A percentile compares a stretch with the other conserved stretches of the same genome.
Conservation (phyloP, 371 early-diverging fungal species). For the Syncephalastrum contaminatum region DNA sequence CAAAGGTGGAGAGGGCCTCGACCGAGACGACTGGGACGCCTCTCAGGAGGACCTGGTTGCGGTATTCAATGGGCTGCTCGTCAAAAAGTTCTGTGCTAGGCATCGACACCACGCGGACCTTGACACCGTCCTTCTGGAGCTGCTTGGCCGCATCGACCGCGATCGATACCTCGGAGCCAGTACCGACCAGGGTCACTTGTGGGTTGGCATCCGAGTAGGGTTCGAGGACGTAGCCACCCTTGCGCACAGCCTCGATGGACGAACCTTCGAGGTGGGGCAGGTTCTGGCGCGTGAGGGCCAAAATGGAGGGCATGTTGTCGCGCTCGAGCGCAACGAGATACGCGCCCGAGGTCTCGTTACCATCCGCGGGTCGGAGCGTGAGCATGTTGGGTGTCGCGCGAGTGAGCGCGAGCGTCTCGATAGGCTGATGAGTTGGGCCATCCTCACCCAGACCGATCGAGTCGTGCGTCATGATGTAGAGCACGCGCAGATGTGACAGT, state of each 20-base stretch:
- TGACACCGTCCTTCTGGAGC: conserved; percentile 51
- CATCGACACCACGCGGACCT: conserved; percentile 89
- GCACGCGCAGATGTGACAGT: conserved; percentile 79
- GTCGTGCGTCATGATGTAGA: conserved; percentile 99
- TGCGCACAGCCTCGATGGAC: conserved; percentile 70
- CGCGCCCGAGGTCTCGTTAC: conserved; percentile 92
- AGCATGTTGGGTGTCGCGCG: conserved; percentile 94
- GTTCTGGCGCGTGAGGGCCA: conserved; percentile 94
- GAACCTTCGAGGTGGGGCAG: conserved; percentile 88
- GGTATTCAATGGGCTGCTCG: conserved; percentile 80
- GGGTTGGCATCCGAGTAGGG: conserved; percentile 51
- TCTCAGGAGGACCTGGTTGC: conserved; percentile 71
- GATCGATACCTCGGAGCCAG: conserved; percentile 93
- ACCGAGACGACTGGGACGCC: conserved; percentile 81
- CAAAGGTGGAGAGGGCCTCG: conserved; percentile 87
- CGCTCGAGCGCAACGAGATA: conserved; percentile 79
- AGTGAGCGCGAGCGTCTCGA: conserved; percentile 91
- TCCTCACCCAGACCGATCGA: conserved; percentile 99
- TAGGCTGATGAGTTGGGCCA: conserved; percentile 99
- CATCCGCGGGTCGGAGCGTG: conserved; percentile 94
- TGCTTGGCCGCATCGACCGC: conserved; percentile 76
- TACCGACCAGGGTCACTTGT: conserved; percentile 73
- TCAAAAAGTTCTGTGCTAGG: conserved; percentile 92
- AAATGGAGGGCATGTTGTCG: conserved; percentile 74
- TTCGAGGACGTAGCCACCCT: conserved; percentile 77